Conservation (phyloP, 345 rosid species). For the Chamaenerion angustifolium region DNA sequence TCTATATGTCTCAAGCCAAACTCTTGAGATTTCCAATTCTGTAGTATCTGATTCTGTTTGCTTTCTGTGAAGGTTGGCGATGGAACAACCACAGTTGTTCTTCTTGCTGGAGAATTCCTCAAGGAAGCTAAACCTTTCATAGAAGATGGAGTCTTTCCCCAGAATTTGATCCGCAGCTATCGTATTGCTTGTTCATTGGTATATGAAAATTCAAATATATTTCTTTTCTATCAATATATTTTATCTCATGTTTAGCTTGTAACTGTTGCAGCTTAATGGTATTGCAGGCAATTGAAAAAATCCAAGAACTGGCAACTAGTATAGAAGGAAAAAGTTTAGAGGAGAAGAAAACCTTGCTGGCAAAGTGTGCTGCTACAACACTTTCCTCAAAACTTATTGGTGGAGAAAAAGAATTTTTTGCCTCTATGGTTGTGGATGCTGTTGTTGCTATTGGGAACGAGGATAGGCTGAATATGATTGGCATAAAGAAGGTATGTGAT, state of each 20-base stretch:
- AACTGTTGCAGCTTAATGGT: not conserved
- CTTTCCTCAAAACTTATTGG: slow-evolving; percentile 95
- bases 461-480: slow-evolving; percentile 84
- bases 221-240: not conserved
- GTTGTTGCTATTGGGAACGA: slow-evolving; percentile 73
- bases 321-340: slow-evolving; percentile 85
- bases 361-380: slow-evolving; percentile 90
- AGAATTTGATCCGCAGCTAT: slow-evolving; percentile 79
- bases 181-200: slow-evolving; percentile 73
- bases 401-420: slow-evolving; percentile 93
- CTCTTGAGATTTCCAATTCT: not conserved
- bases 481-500: slow-evolving; percentile 64
- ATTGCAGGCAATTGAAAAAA: slow-evolving; percentile 67
- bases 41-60: not conserved
- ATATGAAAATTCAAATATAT: not conserved
- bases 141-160: slow-evolving; percentile 95
- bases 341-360: slow-evolving; percentile 78
- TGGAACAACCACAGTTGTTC: slow-evolving; percentile 94
- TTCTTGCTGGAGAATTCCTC: slow-evolving; percentile 85
- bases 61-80: slow-evolving; percentile 63
- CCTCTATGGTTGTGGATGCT: slow-evolving; percentile 90
- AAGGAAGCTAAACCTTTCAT: slow-evolving; percentile 96
- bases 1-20: not conserved
- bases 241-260: not conserved
- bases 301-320: slow-evolving; percentile 68